A percentile compares a stretch with the other conserved stretches of the same genome.
These are phyloP conservation scores for Paramecium caudatum DNA, from an alignment of 73 alveolate genomes.

Conservation along the genomic window DNA sequence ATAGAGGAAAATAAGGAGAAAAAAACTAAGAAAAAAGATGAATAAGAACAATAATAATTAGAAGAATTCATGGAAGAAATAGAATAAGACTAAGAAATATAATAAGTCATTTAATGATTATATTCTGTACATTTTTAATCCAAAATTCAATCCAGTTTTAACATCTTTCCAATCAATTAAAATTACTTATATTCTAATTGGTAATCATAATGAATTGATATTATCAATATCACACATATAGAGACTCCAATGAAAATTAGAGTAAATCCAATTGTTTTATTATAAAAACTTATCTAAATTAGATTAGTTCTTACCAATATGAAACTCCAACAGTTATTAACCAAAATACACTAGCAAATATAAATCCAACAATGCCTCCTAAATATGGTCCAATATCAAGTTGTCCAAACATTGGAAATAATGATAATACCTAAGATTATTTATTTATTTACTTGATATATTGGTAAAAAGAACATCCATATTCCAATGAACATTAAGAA, in stretches of 20 bases:
- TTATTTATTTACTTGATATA: not conserved
- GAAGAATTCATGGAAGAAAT: conserved; percentile 26
- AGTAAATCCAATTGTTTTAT: conserved; percentile 27
- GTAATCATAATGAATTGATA: conserved; percentile 42
- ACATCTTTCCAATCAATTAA: too few species aligned
- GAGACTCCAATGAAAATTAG: not conserved
- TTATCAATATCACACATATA: conserved; percentile 4
- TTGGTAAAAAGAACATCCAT: conserved; percentile 68
- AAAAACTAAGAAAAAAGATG: not conserved
- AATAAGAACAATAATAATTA: not conserved
- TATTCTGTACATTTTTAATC: not conserved
- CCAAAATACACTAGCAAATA: conserved; percentile 65
- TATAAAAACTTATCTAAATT: conserved; percentile 60
- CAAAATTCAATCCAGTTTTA: not conserved
- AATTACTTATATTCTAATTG: conserved; percentile 2
- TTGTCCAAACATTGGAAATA: conserved; percentile 65
- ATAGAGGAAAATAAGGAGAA: conserved; percentile 39
- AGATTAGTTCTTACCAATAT: conserved; percentile 20
- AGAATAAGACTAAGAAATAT: not conserved
- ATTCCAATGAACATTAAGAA: conserved; percentile 37
- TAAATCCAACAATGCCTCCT: conserved; percentile 60
- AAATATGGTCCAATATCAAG: conserved; percentile 56
- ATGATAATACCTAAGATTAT: not conserved
- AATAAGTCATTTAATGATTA: not conserved
- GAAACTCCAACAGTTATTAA: conserved; percentile 61